These are phyloP conservation scores for Omphalotus guepiniiformis DNA, from an alignment of 768 basidiomycete species.

Conservation along the genomic window DNA sequence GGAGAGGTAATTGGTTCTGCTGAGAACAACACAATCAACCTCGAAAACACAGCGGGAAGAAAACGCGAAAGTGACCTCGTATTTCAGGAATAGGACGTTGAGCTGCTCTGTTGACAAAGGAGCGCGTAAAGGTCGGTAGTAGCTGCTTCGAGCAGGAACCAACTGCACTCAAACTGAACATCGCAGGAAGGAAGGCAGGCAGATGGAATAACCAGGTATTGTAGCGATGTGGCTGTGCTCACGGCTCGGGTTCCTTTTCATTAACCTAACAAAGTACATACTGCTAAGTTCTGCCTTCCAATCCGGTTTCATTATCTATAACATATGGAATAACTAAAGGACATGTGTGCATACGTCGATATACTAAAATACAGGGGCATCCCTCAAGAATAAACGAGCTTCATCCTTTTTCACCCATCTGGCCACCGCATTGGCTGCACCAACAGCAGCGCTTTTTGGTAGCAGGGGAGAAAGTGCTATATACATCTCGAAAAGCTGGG, in stretches of 20 bases:
- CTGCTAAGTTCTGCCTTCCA: too few relatives aligned
- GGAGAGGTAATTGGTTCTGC: slow-evolving; percentile 53
- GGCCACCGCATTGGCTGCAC: slow-evolving; percentile 84
- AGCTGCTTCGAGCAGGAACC: not conserved
- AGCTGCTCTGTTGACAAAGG: slow-evolving; percentile 29
- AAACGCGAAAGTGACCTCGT: too few relatives aligned
- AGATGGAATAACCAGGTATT: too few relatives aligned
- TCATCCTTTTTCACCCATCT: slow-evolving; percentile 94
- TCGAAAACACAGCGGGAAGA: slow-evolving; percentile 7
- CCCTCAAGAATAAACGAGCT: slow-evolving; percentile 69
- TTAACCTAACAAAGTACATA: too few relatives aligned
- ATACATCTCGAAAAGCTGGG: slow-evolving; percentile 91
- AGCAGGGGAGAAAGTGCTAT: slow-evolving; percentile 74
- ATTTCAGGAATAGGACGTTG: slow-evolving; percentile 33
- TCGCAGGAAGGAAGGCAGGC: too few relatives aligned
- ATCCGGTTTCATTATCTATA: too few relatives aligned
- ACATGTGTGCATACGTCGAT: too few relatives aligned
- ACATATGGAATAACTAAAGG: too few relatives aligned
- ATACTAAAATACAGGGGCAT: slow-evolving; percentile 86
- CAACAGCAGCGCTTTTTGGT: slow-evolving; percentile 84
- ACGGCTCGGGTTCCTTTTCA: too few relatives aligned
- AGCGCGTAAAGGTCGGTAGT: slow-evolving; percentile 26
- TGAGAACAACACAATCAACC: slow-evolving; percentile 10
- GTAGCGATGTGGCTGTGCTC: too few relatives aligned
- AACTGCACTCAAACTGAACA: not conserved